Percentiles rank a stretch among this genome's conserved stretches.
Conservation (phyloP, 176 grass and related monocot genomes). For the Puccinellia tenuiflora region DNA sequence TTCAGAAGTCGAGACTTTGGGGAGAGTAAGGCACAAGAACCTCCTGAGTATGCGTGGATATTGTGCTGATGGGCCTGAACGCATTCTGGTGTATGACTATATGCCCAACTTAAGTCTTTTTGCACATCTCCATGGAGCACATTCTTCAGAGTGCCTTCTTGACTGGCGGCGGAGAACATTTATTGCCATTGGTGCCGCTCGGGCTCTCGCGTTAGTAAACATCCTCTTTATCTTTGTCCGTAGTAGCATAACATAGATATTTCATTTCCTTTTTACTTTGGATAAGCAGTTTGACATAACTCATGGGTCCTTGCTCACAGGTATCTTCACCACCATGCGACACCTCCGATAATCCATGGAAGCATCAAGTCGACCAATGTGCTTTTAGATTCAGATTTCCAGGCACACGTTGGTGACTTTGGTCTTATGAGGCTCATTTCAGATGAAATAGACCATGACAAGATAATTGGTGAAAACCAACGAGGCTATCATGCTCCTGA, state of each 20-base stretch:
- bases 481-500: conserved; percentile 73
- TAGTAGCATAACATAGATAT: background rate
- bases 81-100: conserved; percentile 67
- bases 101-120: conserved; percentile 68
- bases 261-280: background rate
- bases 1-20: conserved; percentile 57
- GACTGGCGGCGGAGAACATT: conserved; percentile 65
- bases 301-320: conserved; percentile 30
- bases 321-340: conserved; percentile 56
- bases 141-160: conserved; percentile 63
- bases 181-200: conserved; percentile 62
- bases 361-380: conserved; percentile 74
- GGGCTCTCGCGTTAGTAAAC: conserved; percentile 54
- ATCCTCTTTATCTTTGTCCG: conserved; percentile 12
- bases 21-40: conserved; percentile 76
- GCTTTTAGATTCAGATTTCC: conserved; percentile 59
- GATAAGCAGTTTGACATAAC: background rate
- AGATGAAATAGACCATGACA: conserved; percentile 48
- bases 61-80: conserved; percentile 74
- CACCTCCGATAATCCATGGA: conserved; percentile 58
- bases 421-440: conserved; percentile 54
- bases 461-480: conserved; percentile 50
- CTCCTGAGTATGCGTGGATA: conserved; percentile 68
- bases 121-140: conserved; percentile 68
- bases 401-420: conserved; percentile 63